Percentiles rank a stretch among this genome's conserved stretches.
phyloP scores from a whole-genome alignment of 2,329 filamentous ascomycete species.

The Penicillium paneum region DNA sequence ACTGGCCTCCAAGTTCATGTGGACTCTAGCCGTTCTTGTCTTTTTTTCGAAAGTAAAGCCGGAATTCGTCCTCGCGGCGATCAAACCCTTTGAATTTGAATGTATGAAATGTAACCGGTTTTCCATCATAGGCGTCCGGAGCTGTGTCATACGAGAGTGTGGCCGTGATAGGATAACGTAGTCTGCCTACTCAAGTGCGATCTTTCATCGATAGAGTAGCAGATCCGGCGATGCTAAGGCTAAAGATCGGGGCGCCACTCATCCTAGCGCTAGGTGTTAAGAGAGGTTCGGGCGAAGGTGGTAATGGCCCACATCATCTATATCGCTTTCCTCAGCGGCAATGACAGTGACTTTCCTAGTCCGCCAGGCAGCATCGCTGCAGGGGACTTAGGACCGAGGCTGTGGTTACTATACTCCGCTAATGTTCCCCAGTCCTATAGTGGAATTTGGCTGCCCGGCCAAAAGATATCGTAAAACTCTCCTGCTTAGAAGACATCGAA shows the following conservation, averaged over 20 bases:
- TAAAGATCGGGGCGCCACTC: neutral
- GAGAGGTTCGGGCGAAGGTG: neutral
- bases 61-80: neutral
- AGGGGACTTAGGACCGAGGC: neutral
- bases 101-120: neutral
- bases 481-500: neutral
- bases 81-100: neutral
- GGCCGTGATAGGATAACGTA: neutral
- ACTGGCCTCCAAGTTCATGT: neutral
- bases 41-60: neutral
- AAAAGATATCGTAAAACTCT: neutral
- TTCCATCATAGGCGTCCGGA: neutral
- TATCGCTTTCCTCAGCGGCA: neutral
- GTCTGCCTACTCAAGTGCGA: neutral
- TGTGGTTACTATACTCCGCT: neutral
- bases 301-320: neutral
- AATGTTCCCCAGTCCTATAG: neutral
- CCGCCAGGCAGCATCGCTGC: neutral
- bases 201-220: neutral
- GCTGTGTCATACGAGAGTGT: neutral
- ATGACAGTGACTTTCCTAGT: neutral
- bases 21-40: neutral
- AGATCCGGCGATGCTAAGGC: neutral
- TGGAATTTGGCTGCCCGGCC: neutral
- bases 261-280: neutral